These are phyloP conservation scores for Penicillium goetzii DNA, from an alignment of 495 filamentous ascomycete genomes.

Conservation along the genomic window DNA sequence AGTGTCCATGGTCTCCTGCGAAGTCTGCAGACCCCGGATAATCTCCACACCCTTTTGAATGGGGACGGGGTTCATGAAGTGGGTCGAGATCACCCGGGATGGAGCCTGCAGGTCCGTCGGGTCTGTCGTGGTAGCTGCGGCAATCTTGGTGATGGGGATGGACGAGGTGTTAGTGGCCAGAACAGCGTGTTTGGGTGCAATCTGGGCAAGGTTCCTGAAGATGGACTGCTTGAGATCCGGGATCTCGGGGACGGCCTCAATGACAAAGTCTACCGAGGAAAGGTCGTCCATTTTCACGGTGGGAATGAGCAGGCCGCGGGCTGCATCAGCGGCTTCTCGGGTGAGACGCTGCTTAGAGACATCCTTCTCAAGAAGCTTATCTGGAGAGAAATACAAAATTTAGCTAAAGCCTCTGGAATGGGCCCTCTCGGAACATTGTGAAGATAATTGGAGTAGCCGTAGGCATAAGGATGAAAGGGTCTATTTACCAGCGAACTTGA, in stretches of 20 bases:
- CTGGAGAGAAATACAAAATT: slow-evolving; percentile 45
- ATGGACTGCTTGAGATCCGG: slow-evolving; percentile 83
- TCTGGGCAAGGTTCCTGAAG: slow-evolving; percentile 80
- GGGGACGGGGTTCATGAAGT: slow-evolving; percentile 99
- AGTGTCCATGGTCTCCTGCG: slow-evolving; percentile 73
- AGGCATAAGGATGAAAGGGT: slow-evolving; percentile 1
- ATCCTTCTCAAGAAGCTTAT: slow-evolving; percentile 91
- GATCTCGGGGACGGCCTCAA: slow-evolving; percentile 97
- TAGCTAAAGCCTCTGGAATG: background rate
- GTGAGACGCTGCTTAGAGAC: slow-evolving; percentile 82
- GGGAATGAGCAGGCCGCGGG: slow-evolving; percentile 67
- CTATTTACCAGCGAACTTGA: slow-evolving; percentile 80
- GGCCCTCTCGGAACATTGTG: background rate
- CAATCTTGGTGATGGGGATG: slow-evolving; percentile 96
- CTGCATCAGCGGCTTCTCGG: slow-evolving; percentile 71
- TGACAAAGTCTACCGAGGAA: slow-evolving; percentile 89
- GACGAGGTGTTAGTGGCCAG: slow-evolving; percentile 97
- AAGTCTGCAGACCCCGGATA: slow-evolving; percentile 91
- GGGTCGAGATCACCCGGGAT: slow-evolving; percentile 89
- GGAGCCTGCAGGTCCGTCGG: slow-evolving; percentile 79
- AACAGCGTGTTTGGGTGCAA: slow-evolving; percentile 85
- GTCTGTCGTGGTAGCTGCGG: slow-evolving; percentile 75
- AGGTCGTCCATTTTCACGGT: slow-evolving; percentile 78
- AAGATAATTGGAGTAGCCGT: background rate
- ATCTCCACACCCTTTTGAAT: slow-evolving; percentile 98